Percentiles rank a stretch among this genome's conserved stretches.
Evolutionary conservation across 208 protist species (phyloP).

Genomic region (Trypanosoma caninum): DNA sequence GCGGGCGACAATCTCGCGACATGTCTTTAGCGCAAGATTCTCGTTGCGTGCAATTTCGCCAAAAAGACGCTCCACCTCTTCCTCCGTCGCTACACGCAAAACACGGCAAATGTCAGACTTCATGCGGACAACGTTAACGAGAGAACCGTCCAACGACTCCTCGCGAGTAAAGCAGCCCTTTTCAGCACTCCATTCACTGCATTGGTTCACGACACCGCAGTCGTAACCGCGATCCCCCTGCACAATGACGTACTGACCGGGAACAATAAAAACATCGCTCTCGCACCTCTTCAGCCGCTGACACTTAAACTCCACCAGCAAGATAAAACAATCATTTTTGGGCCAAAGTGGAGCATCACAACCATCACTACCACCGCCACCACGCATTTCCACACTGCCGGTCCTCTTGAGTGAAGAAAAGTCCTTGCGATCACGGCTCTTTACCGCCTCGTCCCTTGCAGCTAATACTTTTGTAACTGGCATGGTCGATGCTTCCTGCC

Average conservation of each 20-base stretch:
- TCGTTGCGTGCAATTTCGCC: constrained; percentile 60
- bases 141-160: constrained; percentile 22
- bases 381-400: neutral
- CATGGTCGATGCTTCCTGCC: neutral
- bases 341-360: constrained; percentile 10
- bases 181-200: constrained; percentile 39
- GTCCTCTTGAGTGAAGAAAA: neutral
- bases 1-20: constrained; percentile 42
- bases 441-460: neutral
- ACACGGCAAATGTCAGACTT: constrained; percentile 35
- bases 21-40: constrained; percentile 62
- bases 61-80: constrained; percentile 58
- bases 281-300: constrained; percentile 51
- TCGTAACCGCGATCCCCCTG: constrained; percentile 79
- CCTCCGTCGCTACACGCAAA: constrained; percentile 56
- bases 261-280: constrained; percentile 25
- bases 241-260: constrained; percentile 71
- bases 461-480: neutral
- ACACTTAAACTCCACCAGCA: constrained; percentile 82
- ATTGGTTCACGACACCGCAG: constrained; percentile 71
- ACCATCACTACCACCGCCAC: neutral
- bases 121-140: constrained; percentile 28
- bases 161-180: constrained; percentile 21
- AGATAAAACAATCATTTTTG: constrained; percentile 41
- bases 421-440: neutral